These are phyloP conservation scores for Vitis cinerea DNA, from an alignment of 164 flowering plant species.

Conservation along the genomic window DNA sequence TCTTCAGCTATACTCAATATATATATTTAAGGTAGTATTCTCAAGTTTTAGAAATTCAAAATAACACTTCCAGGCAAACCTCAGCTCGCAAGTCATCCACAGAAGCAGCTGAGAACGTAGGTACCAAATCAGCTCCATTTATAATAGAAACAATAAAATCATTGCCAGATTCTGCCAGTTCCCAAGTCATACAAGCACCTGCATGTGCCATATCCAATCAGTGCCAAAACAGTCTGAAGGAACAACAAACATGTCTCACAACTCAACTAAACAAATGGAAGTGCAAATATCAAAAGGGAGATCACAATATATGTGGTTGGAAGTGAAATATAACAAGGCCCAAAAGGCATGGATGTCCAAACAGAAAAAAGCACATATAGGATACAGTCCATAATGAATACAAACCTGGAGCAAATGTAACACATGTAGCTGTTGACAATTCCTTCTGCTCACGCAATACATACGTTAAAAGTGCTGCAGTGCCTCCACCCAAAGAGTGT, in stretches of 20 bases:
- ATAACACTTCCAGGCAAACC: constrained; percentile 36
- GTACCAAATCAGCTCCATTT: constrained; percentile 96
- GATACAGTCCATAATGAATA: neutral
- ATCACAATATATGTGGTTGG: neutral
- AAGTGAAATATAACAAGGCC: neutral
- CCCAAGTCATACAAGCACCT: constrained; percentile 99
- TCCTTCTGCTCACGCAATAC: constrained; percentile 81
- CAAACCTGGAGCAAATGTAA: constrained; percentile 97
- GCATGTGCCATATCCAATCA: constrained; percentile 25
- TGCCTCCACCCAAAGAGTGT: constrained; percentile 98
- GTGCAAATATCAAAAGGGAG: neutral
- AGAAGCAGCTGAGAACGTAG: constrained; percentile 96
- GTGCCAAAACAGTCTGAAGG: neutral
- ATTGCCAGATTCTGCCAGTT: constrained; percentile 88
- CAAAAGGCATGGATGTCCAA: neutral
- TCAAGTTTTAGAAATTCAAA: neutral
- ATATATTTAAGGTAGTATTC: neutral
- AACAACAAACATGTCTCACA: too few relatives aligned
- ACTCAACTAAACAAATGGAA: neutral
- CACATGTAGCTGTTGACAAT: constrained; percentile 73
- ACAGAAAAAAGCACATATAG: neutral
- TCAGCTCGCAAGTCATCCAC: constrained; percentile 95
- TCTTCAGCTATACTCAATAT: neutral
- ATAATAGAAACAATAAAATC: constrained; percentile 75
- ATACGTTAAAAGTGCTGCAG: constrained; percentile 93